A percentile compares a stretch with the other conserved stretches of the same genome.
These are phyloP conservation scores for Pythium myriotylum DNA, from an alignment of 352 stramenopile species.

Conservation along the genomic window DNA sequence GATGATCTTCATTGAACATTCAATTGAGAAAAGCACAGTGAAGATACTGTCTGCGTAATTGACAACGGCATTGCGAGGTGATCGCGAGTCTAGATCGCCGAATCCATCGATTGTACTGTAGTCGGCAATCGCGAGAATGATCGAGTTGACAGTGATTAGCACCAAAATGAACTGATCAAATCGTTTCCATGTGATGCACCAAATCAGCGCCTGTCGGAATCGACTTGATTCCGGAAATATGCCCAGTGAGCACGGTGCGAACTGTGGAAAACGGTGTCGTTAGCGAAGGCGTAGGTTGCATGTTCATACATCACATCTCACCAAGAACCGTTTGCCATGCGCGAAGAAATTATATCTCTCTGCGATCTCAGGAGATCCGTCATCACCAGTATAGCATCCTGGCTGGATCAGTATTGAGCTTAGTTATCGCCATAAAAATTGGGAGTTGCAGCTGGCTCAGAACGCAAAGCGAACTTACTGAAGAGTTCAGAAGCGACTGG, in stretches of 20 bases:
- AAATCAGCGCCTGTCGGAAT: constrained; percentile 47
- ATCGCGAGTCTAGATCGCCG: constrained; percentile 41
- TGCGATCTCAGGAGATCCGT: constrained; percentile 38
- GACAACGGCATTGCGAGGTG: constrained; percentile 50
- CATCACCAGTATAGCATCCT: constrained; percentile 38
- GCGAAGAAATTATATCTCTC: constrained; percentile 66
- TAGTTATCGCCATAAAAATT: too few relatives aligned
- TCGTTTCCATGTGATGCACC: constrained; percentile 47
- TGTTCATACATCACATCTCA: constrained; percentile 26
- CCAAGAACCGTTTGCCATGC: constrained; percentile 54
- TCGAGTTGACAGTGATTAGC: constrained; percentile 79
- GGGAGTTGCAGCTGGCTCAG: not conserved
- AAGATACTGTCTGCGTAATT: constrained; percentile 52
- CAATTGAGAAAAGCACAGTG: constrained; percentile 75
- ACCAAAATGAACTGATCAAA: constrained; percentile 79
- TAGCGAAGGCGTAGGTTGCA: constrained; percentile 62
- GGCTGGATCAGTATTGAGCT: constrained; percentile 8
- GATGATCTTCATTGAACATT: constrained; percentile 88
- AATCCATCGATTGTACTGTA: constrained; percentile 46
- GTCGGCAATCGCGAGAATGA: constrained; percentile 76
- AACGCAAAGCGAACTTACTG: constrained; percentile 17
- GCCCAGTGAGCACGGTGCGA: constrained; percentile 57
- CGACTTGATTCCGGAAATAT: constrained; percentile 48
- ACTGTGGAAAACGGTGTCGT: constrained; percentile 66
- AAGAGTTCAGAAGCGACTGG: constrained; percentile 39